phyloP scores from a whole-genome alignment of 1,139 yeast species.

The Geotrichum cucujoidarum region DNA sequence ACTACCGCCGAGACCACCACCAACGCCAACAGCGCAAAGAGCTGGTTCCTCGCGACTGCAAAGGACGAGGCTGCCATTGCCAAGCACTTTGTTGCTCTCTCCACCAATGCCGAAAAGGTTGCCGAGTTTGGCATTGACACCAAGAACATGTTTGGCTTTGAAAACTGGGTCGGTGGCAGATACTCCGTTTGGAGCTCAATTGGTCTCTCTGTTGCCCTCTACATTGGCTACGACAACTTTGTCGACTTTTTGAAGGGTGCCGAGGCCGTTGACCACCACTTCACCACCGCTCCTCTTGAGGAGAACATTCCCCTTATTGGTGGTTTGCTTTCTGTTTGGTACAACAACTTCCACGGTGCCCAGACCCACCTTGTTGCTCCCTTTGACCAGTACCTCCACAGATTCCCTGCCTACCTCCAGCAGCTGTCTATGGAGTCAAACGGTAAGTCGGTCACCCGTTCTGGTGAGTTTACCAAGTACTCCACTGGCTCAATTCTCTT shows the following conservation, averaged over 20 bases:
- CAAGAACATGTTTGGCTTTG: constrained; percentile 97
- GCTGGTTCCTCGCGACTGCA: constrained; percentile 80
- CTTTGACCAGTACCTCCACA: constrained; percentile 95
- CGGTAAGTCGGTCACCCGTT: constrained; percentile 95
- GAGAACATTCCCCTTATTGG: constrained; percentile 90
- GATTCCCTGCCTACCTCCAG: constrained; percentile 98
- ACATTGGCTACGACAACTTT: constrained; percentile 92
- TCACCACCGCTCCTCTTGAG: constrained; percentile 75
- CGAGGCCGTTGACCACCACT: constrained; percentile 93
- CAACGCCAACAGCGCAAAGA: constrained; percentile 91
- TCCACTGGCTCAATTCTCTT: constrained; percentile 93
- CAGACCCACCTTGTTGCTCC: constrained; percentile 98
- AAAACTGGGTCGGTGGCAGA: constrained; percentile 98
- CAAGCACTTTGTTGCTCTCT: constrained; percentile 94
- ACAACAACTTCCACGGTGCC: constrained; percentile 95
- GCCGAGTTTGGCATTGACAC: constrained; percentile 94
- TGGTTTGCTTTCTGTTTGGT: constrained; percentile 93
- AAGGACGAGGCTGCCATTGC: constrained; percentile 71
- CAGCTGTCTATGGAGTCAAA: constrained; percentile 98
- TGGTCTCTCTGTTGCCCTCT: constrained; percentile 90
- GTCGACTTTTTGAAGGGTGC: constrained; percentile 92
- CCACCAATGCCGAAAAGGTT: constrained; percentile 89
- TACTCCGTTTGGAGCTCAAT: constrained; percentile 99
- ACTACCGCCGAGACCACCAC: constrained; percentile 98
- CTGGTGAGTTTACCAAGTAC: constrained; percentile 83